A percentile compares a stretch with the other conserved stretches of the same genome.
Conservation (phyloP, 2,329 filamentous ascomycete genomes). For the Colletotrichum noveboracense region DNA sequence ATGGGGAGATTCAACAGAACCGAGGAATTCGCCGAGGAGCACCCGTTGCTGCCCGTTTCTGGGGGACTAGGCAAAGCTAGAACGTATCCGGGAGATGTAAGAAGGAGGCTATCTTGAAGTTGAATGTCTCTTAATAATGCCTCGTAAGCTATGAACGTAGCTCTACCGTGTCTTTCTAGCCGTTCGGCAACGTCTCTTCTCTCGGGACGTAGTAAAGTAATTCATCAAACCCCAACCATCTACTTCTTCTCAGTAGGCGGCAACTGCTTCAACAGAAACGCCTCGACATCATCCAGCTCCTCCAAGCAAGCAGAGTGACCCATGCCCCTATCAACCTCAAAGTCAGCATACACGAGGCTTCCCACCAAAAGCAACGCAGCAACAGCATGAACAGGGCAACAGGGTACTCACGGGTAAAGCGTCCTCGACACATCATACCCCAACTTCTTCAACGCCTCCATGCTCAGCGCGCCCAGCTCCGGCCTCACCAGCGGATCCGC, state of each 20-base stretch:
- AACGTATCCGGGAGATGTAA: no score
- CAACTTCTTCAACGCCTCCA: conserved; percentile 68
- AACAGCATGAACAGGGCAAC: no score
- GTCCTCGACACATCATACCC: conserved; percentile 79
- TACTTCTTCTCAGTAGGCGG: conserved; percentile 40
- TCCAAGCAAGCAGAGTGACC: conserved; percentile 76
- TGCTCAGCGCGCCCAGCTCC: conserved; percentile 71
- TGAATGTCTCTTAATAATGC: fast-evolving
- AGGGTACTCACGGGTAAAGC: conserved; percentile 68
- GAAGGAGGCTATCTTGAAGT: no score
- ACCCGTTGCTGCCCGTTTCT: no score
- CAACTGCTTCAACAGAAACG: conserved; percentile 53
- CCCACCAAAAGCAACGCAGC: no score
- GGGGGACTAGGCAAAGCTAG: no score
- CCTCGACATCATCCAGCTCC: conserved; percentile 84
- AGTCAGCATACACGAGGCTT: no score
- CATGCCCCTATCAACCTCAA: conserved; percentile 58
- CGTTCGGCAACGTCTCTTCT: fast-evolving
- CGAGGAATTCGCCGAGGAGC: no score
- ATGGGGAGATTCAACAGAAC: no score
- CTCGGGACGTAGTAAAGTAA: neutral
- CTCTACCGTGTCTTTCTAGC: neutral
- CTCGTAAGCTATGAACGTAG: no score
- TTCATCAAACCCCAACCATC: neutral
- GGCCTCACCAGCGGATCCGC: conserved; percentile 75